These are phyloP conservation scores for Helichrysum umbraculigerum DNA, from an alignment of 129 eudicot genomes.

Conservation along the genomic window DNA sequence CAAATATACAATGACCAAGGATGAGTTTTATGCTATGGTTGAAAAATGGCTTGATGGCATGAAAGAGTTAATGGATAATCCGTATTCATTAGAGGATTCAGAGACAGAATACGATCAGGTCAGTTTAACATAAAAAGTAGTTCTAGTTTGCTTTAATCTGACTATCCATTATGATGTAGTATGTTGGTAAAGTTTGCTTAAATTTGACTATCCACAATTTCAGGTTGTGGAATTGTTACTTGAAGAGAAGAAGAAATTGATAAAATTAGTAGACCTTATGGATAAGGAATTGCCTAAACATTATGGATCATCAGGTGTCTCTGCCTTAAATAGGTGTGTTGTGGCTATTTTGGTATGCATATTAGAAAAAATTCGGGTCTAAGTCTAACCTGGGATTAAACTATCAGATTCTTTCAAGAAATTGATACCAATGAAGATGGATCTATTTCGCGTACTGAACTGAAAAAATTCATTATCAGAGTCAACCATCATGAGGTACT, in stretches of 20 bases:
- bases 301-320: not conserved
- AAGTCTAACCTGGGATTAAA: not conserved
- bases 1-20: conserved; percentile 4
- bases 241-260: conserved; percentile 23
- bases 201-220: no score
- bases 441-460: conserved; percentile 41
- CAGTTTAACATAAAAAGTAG: not conserved
- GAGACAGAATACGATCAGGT: conserved; percentile 30
- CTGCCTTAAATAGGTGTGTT: conserved; percentile 17
- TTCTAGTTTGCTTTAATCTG: not conserved
- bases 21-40: conserved; percentile 4
- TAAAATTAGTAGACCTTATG: not conserved
- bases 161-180: no score
- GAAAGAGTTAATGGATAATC: conserved; percentile 30
- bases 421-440: conserved; percentile 42
- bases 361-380: not conserved
- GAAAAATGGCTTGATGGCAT: conserved; percentile 27
- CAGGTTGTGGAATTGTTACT: conserved; percentile 25
- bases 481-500: conserved; percentile 35
- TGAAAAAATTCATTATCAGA: conserved; percentile 40
- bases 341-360: not conserved
- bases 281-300: not conserved
- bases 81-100: conserved; percentile 20
- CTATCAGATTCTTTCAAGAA: conserved; percentile 41
- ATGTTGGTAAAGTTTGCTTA: not conserved